These are phyloP conservation scores for Acanthamoeba lenticulata DNA, from an alignment of 208 protist species.

Conservation along the genomic window DNA sequence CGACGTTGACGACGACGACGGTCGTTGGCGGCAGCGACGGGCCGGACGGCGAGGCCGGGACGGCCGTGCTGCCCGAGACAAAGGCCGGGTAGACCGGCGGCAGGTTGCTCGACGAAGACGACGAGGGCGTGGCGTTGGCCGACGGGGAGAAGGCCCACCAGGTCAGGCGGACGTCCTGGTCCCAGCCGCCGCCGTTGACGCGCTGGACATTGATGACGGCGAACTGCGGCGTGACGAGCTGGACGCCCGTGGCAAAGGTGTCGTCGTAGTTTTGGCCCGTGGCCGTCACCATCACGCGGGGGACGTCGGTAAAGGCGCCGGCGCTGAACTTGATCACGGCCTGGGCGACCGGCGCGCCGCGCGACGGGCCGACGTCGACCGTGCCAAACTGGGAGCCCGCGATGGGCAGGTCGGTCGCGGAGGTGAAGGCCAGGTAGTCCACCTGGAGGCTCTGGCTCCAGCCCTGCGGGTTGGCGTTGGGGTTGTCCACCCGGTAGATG, in stretches of 20 bases:
- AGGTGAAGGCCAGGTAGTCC: background rate
- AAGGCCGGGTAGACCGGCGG: background rate
- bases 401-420: background rate
- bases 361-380: background rate
- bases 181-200: background rate
- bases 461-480: background rate
- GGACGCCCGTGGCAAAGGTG: background rate
- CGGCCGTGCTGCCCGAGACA: background rate
- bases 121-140: background rate
- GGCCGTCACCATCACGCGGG: background rate
- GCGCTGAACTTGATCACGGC: background rate
- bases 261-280: background rate
- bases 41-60: background rate
- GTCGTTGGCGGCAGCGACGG: too few species aligned
- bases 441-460: background rate
- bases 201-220: background rate
- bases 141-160: background rate
- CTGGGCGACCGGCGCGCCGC: background rate
- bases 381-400: background rate
- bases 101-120: background rate
- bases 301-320: background rate
- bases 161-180: background rate
- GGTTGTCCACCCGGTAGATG: background rate
- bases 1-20: background rate
- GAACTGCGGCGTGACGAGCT: background rate